These are phyloP conservation scores for Medicago lupulina DNA, from an alignment of 306 rosid genomes.

Conservation along the genomic window DNA sequence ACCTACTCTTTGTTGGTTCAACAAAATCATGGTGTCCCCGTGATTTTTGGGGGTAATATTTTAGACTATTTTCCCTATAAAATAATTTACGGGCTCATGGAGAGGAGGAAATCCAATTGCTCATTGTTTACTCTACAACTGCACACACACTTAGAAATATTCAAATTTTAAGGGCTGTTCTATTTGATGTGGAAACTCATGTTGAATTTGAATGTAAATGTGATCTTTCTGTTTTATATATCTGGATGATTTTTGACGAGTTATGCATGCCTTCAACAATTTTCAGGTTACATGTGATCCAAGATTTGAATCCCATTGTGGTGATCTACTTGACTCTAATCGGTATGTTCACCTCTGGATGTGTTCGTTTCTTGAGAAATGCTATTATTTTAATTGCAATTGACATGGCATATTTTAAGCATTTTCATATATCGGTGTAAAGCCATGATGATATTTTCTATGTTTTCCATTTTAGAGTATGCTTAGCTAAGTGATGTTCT, in stretches of 20 bases:
- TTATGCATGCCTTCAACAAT: conserved; percentile 24
- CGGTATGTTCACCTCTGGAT: conserved; percentile 55
- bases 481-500: background rate
- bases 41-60: too few species aligned
- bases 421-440: background rate
- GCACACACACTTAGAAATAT: background rate
- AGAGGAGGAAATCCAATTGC: too few species aligned
- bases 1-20: too few species aligned
- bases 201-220: conserved; percentile 17
- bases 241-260: conserved; percentile 25
- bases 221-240: conserved; percentile 16
- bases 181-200: conserved; percentile 20
- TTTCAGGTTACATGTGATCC: conserved; percentile 78
- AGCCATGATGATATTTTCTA: background rate
- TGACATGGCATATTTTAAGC: background rate
- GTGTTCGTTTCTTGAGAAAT: background rate
- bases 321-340: conserved; percentile 53
- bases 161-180: conserved; percentile 24
- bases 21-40: too few species aligned
- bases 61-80: too few species aligned
- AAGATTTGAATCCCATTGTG: conserved; percentile 80
- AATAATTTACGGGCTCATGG: too few species aligned
- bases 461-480: background rate
- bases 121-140: too few species aligned
- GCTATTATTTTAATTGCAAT: background rate